phyloP scores from a whole-genome alignment of 1,284 basidiomycete species.

The Mycosarcoma maydis region DNA sequence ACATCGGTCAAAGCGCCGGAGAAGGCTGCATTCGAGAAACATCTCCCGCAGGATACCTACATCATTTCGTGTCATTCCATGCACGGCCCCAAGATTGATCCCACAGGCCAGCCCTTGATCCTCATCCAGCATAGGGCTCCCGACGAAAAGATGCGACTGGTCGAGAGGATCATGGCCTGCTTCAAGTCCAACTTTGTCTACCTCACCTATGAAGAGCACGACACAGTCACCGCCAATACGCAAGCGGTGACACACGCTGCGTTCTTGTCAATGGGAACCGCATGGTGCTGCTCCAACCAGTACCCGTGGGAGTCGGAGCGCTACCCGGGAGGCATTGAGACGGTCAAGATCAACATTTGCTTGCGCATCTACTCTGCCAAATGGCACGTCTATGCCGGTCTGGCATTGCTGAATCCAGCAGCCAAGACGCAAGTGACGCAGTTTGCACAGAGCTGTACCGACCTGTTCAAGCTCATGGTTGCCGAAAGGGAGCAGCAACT shows the following conservation, averaged over 20 bases:
- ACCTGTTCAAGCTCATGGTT: slow-evolving; percentile 96
- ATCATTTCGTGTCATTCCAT: slow-evolving; percentile 94
- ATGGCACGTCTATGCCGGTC: slow-evolving; percentile 98
- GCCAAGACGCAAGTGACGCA: slow-evolving; percentile 87
- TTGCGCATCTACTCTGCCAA: slow-evolving; percentile 92
- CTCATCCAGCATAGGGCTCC: slow-evolving; percentile 88
- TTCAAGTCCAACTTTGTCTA: slow-evolving; percentile 86
- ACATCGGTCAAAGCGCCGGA: slow-evolving; percentile 98
- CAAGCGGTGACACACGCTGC: slow-evolving; percentile 98
- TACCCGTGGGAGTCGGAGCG: slow-evolving; percentile 95
- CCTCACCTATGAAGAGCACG: slow-evolving; percentile 93
- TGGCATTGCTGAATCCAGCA: slow-evolving; percentile 95
- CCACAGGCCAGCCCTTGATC: slow-evolving; percentile 92
- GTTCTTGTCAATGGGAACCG: slow-evolving; percentile 97
- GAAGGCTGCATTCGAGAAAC: slow-evolving; percentile 85
- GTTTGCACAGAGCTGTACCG: slow-evolving; percentile 83
- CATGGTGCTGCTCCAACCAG: slow-evolving; percentile 80
- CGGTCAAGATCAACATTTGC: slow-evolving; percentile 94
- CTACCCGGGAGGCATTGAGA: slow-evolving; percentile 98
- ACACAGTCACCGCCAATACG: slow-evolving; percentile 94
- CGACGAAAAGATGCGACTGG: slow-evolving; percentile 77
- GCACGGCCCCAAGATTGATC: slow-evolving; percentile 90
- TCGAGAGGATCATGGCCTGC: slow-evolving; percentile 84
- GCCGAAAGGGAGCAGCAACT: slow-evolving; percentile 74
- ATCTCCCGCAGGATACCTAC: slow-evolving; percentile 84